Base-by-base conservation (phyloP, 2,329 filamentous ascomycete species). In the Botrytis hyacinthi region DNA sequence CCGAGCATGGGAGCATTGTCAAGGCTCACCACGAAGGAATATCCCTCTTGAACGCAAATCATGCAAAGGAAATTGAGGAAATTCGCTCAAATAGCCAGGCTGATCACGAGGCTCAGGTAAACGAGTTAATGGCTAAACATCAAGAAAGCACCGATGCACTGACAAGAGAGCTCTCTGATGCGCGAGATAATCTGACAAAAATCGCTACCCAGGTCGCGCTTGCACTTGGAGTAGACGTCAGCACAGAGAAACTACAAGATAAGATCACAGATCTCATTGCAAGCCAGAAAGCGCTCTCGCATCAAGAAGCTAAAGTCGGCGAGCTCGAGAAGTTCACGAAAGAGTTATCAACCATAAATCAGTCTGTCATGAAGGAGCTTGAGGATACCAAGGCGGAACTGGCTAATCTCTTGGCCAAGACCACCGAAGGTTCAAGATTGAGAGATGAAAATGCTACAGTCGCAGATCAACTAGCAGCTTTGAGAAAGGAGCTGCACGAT, bases 401-500 rank as follows among this genome's bases (percentile, higher is more conserved):
- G 61, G 82, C 84, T 32, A 85, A 86, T 42, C 83, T 92, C 75
- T 82, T 91, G 75, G 79, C 86, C 32, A 70, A 79, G 73, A 80
- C 77, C 79, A 79, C 87, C 75, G 86, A 88, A 57, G 83, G 83
- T 26, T 82, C 85, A 18, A 82, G 81, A 72, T 69, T 83, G 22
- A 84, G 83, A 79, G 83, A 82, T 54, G 83, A 85, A 18, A 83
- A 85, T 60, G 82, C 83, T 3, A 85, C 86, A 3, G 82, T 91
- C 44, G 80, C 83, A 2, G 88, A 90, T 68, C 88, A 90, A 78
- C 80, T 91, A 35, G 83, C 86, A 40, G 86, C 88, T 8, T 84
- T 95, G 76, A 90, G 90, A 82, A 89, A 89, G 81, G 90, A 90
- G 80, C 89, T 92, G 82, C 79, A 80, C 12, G 89, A 91, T 61